Conservation (phyloP, 768 basidiomycete species). For the Amanita subjunquillea region DNA sequence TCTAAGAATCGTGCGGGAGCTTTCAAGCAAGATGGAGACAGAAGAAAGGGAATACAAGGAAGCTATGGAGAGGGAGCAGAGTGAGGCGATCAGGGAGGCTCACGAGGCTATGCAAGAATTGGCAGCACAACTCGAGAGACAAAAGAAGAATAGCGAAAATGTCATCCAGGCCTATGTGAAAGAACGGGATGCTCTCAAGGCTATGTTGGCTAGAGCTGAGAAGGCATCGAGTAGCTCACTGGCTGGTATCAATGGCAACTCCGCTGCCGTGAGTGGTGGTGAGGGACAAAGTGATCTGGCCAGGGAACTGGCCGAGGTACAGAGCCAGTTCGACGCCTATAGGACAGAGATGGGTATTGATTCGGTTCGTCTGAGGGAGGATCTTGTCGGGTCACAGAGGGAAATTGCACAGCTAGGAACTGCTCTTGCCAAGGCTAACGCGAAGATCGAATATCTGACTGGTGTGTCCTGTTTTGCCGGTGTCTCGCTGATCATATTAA, state of each 20-base stretch:
- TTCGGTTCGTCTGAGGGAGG: slow-evolving; percentile 59
- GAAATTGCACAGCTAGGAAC: slow-evolving; percentile 58
- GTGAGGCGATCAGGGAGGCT: slow-evolving; percentile 77
- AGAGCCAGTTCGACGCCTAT: slow-evolving; percentile 75
- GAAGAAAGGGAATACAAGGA: slow-evolving; percentile 73
- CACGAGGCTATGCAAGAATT: slow-evolving; percentile 78
- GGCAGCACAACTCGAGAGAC: slow-evolving; percentile 65
- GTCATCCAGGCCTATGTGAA: slow-evolving; percentile 74
- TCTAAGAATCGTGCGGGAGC: slow-evolving; percentile 70
- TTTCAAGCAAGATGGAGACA: slow-evolving; percentile 77
- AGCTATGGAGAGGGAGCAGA: slow-evolving; percentile 61
- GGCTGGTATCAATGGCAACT: slow-evolving; percentile 13
- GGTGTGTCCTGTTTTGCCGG: slow-evolving; percentile 34
- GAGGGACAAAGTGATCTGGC: slow-evolving; percentile 26
- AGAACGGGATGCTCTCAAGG: slow-evolving; percentile 79
- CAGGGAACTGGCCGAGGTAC: slow-evolving; percentile 60
- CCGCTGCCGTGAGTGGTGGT: slow-evolving; percentile 1
- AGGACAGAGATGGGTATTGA: slow-evolving; percentile 76
- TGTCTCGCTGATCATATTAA: neutral
- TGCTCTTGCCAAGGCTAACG: slow-evolving; percentile 73
- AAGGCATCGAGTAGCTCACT: slow-evolving; percentile 14
- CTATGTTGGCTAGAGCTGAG: slow-evolving; percentile 54
- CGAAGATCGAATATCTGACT: slow-evolving; percentile 67
- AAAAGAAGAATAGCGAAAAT: slow-evolving; percentile 61
- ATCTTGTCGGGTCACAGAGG: slow-evolving; percentile 51